phyloP scores from a whole-genome alignment of 192 early-diverging fungal genomes.

The Coemansia sp. region DNA sequence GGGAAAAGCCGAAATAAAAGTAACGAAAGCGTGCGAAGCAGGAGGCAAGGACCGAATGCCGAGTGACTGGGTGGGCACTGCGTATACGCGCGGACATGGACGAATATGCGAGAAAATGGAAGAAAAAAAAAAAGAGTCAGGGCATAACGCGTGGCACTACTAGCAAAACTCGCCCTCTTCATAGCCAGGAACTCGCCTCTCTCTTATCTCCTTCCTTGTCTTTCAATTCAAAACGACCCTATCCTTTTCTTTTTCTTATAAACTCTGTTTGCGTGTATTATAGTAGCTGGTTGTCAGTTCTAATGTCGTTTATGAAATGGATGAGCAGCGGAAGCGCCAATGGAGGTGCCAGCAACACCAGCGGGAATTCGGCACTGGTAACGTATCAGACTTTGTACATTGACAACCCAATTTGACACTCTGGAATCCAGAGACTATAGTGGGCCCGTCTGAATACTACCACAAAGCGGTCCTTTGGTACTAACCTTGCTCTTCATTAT shows the following conservation, averaged over 20 bases:
- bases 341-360: slow-evolving; percentile 25
- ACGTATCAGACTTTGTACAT: neutral
- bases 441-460: neutral
- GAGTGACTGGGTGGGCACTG: neutral
- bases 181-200: neutral
- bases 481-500: neutral
- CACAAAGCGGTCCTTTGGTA: neutral
- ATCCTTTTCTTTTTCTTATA: neutral
- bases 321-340: slow-evolving; percentile 51
- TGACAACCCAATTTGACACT: neutral
- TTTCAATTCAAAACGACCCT: neutral
- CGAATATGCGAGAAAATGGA: too few relatives aligned
- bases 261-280: slow-evolving; percentile 2
- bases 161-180: too few relatives aligned
- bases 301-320: slow-evolving; percentile 72
- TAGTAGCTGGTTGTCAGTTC: neutral
- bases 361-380: slow-evolving; percentile 7
- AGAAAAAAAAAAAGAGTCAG: too few relatives aligned
- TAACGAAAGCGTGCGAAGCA: neutral
- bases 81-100: too few relatives aligned
- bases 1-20: neutral
- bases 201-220: neutral
- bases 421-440: neutral
- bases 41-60: neutral
- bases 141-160: too few relatives aligned